phyloP scores from a whole-genome alignment of 305 asterid species.

The Salvia sclarea region DNA sequence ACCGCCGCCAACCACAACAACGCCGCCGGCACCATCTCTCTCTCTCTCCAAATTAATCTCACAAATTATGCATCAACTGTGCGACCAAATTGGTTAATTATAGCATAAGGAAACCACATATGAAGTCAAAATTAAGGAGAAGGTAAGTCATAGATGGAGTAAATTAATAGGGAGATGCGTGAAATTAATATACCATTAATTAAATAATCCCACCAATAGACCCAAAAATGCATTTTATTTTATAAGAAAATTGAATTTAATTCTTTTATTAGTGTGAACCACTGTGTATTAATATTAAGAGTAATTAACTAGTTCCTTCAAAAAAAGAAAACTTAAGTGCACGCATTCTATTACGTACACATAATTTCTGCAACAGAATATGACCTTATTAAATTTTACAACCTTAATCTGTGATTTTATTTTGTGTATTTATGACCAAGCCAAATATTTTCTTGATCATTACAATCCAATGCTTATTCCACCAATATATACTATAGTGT shows the following conservation, averaged over 20 bases:
- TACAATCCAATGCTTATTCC: not conserved
- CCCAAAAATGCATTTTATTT: not conserved
- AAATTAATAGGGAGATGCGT: not conserved
- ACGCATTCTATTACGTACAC: too few species aligned
- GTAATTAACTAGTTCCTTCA: too few species aligned
- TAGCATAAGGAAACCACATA: conserved; percentile 40
- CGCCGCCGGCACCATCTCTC: conserved; percentile 29
- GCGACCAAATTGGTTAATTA: not conserved
- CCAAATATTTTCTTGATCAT: too few species aligned
- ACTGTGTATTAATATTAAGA: too few species aligned
- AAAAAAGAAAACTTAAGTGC: too few species aligned
- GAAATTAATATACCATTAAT: conserved; percentile 29
- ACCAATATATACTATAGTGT: too few species aligned
- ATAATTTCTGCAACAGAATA: too few species aligned
- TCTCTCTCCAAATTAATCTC: not conserved
- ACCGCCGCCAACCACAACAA: conserved; percentile 21
- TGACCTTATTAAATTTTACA: too few species aligned
- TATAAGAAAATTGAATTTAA: not conserved
- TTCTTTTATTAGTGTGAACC: not conserved
- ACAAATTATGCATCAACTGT: conserved; percentile 16
- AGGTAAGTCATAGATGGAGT: conserved; percentile 19
- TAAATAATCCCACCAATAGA: conserved; percentile 22
- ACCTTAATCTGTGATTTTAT: too few species aligned
- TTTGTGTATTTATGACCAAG: too few species aligned
- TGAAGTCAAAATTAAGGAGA: conserved; percentile 20